Evolutionary conservation across 2,329 filamentous ascomycete genomes (phyloP).

Genomic region (Alternaria infectoria): DNA sequence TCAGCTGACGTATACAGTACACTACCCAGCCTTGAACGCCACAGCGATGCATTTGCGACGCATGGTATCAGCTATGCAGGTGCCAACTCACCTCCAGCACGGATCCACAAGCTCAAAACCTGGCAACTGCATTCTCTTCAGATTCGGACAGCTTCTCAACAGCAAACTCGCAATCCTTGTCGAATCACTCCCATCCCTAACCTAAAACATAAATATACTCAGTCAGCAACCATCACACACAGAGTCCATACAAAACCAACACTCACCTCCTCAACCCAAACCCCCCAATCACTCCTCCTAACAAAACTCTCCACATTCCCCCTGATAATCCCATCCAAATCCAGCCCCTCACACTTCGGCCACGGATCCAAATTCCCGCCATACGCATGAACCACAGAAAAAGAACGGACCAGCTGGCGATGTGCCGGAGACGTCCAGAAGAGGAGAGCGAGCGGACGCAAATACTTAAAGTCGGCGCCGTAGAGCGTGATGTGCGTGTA

Average conservation of each 20-base stretch:
- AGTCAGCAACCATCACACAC: too few species aligned
- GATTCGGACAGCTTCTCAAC: constrained; percentile 16
- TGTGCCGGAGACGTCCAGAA: constrained; percentile 18
- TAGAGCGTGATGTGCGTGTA: constrained; percentile 19
- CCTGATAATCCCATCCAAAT: constrained; percentile 8
- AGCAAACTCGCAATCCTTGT: constrained; percentile 19
- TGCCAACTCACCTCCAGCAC: neutral
- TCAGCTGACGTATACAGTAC: neutral
- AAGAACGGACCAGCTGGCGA: constrained; percentile 5
- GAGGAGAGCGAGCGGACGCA: constrained; percentile 17
- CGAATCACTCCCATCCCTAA: constrained; percentile 15
- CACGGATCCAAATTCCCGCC: constrained; percentile 21
- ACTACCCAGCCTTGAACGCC: neutral
- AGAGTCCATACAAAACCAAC: rapidly evolving
- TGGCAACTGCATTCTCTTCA: constrained; percentile 20
- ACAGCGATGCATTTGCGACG: too few species aligned
- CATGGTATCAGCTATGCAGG: neutral
- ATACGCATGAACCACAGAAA: constrained; percentile 18
- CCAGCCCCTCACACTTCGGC: constrained; percentile 3
- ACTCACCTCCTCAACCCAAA: constrained; percentile 12
- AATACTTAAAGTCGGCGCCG: constrained; percentile 7
- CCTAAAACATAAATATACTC: neutral
- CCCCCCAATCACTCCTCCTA: constrained; percentile 1
- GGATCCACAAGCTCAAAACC: constrained; percentile 25
- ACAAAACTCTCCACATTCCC: constrained; percentile 8